Conservation (phyloP, 2,329 filamentous ascomycete species). For the Ophiostoma montium region DNA sequence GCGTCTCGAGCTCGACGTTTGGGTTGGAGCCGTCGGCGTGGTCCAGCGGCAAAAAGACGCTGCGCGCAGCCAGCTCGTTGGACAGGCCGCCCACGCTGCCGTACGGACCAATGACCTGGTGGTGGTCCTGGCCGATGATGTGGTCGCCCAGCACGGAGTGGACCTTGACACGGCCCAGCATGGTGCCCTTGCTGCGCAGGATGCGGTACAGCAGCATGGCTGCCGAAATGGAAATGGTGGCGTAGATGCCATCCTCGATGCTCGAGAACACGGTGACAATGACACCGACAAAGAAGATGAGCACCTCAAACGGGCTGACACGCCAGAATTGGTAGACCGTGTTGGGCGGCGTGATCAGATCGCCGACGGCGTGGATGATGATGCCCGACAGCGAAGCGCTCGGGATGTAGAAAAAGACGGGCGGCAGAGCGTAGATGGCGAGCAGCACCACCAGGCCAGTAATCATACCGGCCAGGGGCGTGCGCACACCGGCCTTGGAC, state of each 20-base stretch:
- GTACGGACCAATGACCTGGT: constrained; percentile 30
- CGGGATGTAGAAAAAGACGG: constrained; percentile 72
- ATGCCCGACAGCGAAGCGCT: constrained; percentile 56
- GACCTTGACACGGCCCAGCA: constrained; percentile 71
- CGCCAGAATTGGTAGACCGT: constrained; percentile 92
- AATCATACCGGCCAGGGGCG: constrained; percentile 64
- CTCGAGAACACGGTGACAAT: constrained; percentile 74
- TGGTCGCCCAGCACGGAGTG: constrained; percentile 74
- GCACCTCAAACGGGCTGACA: constrained; percentile 75
- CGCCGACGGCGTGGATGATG: constrained; percentile 72
- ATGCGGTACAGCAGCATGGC: constrained; percentile 72
- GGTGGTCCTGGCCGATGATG: constrained; percentile 46
- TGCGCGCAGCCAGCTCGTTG: constrained; percentile 43
- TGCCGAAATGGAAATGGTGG: constrained; percentile 63
- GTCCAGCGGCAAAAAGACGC: constrained; percentile 75
- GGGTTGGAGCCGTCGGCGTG: constrained; percentile 89
- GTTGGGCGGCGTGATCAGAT: constrained; percentile 79
- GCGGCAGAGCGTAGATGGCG: constrained; percentile 63
- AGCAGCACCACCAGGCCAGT: constrained; percentile 63
- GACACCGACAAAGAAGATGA: constrained; percentile 90
- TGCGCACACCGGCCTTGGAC: constrained; percentile 69
- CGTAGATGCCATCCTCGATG: constrained; percentile 89
- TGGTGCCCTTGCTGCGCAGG: constrained; percentile 66
- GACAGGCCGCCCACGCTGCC: constrained; percentile 37
- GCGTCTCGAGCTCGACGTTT: constrained; percentile 59